These are phyloP conservation scores for Backusella luteola DNA, from an alignment of 192 early-diverging fungal species.

Conservation along the genomic window DNA sequence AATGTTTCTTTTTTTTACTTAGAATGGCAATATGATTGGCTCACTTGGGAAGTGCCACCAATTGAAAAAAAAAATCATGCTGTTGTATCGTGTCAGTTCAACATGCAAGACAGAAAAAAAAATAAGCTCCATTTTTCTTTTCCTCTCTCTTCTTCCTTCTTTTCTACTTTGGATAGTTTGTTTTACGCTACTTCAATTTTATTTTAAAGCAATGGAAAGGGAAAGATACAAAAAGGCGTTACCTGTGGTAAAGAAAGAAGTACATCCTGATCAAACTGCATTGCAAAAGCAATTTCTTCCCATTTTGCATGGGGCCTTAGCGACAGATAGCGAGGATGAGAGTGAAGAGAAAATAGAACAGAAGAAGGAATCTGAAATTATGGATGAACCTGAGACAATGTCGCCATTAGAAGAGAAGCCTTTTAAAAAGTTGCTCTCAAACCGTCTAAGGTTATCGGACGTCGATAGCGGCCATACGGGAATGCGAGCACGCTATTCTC, in stretches of 20 bases:
- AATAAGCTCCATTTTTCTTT: not conserved
- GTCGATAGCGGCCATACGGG: not conserved
- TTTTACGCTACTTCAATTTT: not conserved
- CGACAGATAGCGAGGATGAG: not conserved
- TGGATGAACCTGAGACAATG: not conserved
- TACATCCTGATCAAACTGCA: not conserved
- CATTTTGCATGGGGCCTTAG: not conserved
- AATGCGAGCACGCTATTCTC: slow-evolving; percentile 2
- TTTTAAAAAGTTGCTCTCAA: not conserved
- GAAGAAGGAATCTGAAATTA: not conserved
- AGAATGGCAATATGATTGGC: not conserved
- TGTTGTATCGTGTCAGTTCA: not conserved
- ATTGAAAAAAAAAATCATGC: not conserved
- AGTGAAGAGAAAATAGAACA: not conserved
- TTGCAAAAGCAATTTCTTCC: not conserved
- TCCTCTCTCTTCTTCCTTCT: not conserved
- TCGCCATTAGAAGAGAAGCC: not conserved
- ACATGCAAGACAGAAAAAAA: not conserved
- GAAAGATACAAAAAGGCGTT: not conserved
- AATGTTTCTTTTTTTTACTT: not conserved
- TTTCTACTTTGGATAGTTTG: not conserved
- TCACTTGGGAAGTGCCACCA: not conserved
- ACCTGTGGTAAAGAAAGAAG: not conserved
- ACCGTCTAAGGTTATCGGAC: not conserved
- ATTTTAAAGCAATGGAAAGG: not conserved